A percentile compares a stretch with the other conserved stretches of the same genome.
phyloP scores from a whole-genome alignment of 257 asterid species.

The Petunia axillaris region DNA sequence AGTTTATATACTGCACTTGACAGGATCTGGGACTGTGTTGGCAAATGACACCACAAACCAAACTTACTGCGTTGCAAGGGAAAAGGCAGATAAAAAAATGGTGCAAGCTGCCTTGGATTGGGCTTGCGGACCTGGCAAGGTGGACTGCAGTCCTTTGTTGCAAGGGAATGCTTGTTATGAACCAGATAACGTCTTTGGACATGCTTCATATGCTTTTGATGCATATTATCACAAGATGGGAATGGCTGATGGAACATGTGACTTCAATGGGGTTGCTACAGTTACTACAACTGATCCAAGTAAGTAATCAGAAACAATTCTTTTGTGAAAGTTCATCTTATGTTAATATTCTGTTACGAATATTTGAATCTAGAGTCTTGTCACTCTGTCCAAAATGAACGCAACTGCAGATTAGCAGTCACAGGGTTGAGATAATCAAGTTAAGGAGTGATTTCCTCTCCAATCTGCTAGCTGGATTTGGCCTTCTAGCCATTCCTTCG shows the following conservation, averaged over 20 bases:
- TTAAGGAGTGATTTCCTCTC: too few species aligned
- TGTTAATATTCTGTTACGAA: too few species aligned
- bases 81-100: conserved; percentile 73
- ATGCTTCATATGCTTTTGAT: conserved; percentile 92
- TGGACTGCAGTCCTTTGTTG: conserved; percentile 66
- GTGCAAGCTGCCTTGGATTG: conserved; percentile 86
- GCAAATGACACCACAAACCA: conserved; percentile 82
- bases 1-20: conserved; percentile 62
- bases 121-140: conserved; percentile 93
- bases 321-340: background rate
- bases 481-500: too few species aligned
- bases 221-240: conserved; percentile 74
- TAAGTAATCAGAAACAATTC: conserved; percentile 32
- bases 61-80: conserved; percentile 75
- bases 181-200: conserved; percentile 67
- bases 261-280: conserved; percentile 88
- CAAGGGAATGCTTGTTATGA: conserved; percentile 75
- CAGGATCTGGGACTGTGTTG: conserved; percentile 73
- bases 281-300: conserved; percentile 78
- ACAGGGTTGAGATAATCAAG: too few species aligned
- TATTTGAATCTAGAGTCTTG: too few species aligned
- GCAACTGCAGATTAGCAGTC: too few species aligned
- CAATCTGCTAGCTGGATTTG: too few species aligned
- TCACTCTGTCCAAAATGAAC: too few species aligned
- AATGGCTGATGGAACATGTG: conserved; percentile 72